These are phyloP conservation scores for Cantharellus anzutake DNA, from an alignment of 768 basidiomycete species.

Conservation along the genomic window DNA sequence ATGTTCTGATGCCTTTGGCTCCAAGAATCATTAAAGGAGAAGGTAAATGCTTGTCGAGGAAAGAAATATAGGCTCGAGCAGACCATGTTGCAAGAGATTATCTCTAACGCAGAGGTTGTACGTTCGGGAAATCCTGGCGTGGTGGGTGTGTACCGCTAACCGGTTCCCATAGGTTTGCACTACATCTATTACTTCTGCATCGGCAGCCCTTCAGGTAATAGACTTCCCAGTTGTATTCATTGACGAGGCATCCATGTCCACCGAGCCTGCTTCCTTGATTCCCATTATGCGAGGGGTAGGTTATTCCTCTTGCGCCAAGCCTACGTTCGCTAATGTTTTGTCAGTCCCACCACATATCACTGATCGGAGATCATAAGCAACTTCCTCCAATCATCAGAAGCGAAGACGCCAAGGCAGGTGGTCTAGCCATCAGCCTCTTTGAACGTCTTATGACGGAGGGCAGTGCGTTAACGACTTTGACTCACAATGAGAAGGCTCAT, in stretches of 20 bases:
- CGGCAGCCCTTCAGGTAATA: slow-evolving; percentile 38
- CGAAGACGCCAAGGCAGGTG: slow-evolving; percentile 48
- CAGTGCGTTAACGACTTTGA: slow-evolving; percentile 26
- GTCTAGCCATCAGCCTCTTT: slow-evolving; percentile 67
- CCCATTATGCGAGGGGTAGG: slow-evolving; percentile 87
- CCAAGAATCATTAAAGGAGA: no score
- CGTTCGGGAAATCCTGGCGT: not conserved
- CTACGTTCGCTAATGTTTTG: not conserved
- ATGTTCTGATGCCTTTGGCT: no score
- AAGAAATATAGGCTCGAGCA: not conserved
- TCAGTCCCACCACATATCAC: slow-evolving; percentile 61
- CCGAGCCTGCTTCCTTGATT: slow-evolving; percentile 79
- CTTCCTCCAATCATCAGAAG: slow-evolving; percentile 76
- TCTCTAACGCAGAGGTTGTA: slow-evolving; percentile 14
- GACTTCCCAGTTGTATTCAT: slow-evolving; percentile 90
- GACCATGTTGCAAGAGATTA: slow-evolving; percentile 14
- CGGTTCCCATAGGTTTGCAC: slow-evolving; percentile 48
- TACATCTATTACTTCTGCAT: slow-evolving; percentile 67
- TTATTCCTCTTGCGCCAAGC: slow-evolving; percentile 9
- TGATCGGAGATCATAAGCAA: slow-evolving; percentile 97
- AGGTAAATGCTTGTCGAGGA: no score
- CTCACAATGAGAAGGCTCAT: not conserved
- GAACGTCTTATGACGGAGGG: slow-evolving; percentile 75
- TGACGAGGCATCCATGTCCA: slow-evolving; percentile 94
- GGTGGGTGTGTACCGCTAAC: slow-evolving; percentile 6